A percentile compares a stretch with the other conserved stretches of the same genome.
These are phyloP conservation scores for Nymphaea colorata DNA, from an alignment of 164 flowering plant species.

Conservation along the genomic window DNA sequence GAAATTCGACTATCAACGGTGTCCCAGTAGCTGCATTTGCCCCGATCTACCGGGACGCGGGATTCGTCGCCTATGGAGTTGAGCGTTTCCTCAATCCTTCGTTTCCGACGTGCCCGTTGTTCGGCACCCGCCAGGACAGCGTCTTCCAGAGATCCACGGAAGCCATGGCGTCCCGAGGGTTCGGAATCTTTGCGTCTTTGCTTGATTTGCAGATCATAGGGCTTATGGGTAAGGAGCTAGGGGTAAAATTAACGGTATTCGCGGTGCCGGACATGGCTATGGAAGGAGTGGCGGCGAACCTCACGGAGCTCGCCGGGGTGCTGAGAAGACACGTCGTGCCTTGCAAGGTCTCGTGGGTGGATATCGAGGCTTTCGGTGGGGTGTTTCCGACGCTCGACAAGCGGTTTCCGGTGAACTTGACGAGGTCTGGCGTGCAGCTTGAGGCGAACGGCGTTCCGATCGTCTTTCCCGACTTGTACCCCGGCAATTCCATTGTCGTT, in stretches of 20 bases:
- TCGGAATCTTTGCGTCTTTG: constrained; percentile 36
- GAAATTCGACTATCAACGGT: constrained; percentile 21
- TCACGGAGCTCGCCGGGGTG: constrained; percentile 13
- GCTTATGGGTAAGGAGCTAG: neutral
- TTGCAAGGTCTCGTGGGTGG: constrained; percentile 36
- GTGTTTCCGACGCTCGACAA: constrained; percentile 22
- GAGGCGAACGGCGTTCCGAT: constrained; percentile 31
- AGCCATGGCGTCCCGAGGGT: constrained; percentile 21
- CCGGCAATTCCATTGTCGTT: constrained; percentile 27
- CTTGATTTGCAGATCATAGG: constrained; percentile 41
- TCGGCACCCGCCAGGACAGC: constrained; percentile 1
- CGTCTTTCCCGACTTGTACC: constrained; percentile 23
- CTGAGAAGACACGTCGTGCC: constrained; percentile 40
- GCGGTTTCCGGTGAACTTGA: constrained; percentile 28
- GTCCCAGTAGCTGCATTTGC: constrained; percentile 21
- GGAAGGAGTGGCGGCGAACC: constrained; percentile 12
- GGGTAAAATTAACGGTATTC: constrained; percentile 32
- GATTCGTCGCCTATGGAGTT: constrained; percentile 23
- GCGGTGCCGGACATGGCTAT: constrained; percentile 50
- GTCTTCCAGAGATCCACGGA: constrained; percentile 3
- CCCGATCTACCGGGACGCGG: constrained; percentile 25
- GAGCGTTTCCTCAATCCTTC: constrained; percentile 33
- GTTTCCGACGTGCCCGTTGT: constrained; percentile 5
- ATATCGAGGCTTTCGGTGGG: constrained; percentile 24
- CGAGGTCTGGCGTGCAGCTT: constrained; percentile 21